phyloP scores from a whole-genome alignment of 225 moss, liverwort and hornwort genomes.

The Lunularia cruciata region DNA sequence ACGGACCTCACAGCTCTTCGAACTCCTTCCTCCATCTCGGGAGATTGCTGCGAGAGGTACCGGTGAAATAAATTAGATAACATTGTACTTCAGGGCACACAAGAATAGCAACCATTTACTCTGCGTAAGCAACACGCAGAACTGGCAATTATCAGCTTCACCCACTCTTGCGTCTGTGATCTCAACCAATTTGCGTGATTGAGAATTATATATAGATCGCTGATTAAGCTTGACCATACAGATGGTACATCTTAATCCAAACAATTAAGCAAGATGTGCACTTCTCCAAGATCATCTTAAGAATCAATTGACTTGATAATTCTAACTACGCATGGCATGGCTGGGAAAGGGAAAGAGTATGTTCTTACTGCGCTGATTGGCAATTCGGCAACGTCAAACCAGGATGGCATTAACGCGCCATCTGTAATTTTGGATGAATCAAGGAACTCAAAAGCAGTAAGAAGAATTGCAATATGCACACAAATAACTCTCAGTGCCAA shows the following conservation, averaged over 20 bases:
- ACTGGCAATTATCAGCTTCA: too few species aligned
- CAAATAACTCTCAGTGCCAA: too few species aligned
- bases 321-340: not conserved
- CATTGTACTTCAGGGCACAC: not conserved
- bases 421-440: constrained; percentile 37
- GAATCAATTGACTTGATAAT: too few species aligned
- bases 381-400: constrained; percentile 86
- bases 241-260: too few species aligned
- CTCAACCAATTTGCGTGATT: too few species aligned
- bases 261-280: not conserved
- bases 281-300: too few species aligned
- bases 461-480: not conserved
- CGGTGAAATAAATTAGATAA: not conserved
- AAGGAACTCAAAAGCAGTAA: not conserved
- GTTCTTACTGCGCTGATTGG: constrained; percentile 61
- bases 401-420: constrained; percentile 71
- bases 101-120: too few species aligned
- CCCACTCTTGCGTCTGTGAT: too few species aligned
- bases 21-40: constrained; percentile 69
- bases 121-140: too few species aligned
- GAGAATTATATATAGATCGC: too few species aligned
- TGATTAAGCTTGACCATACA: too few species aligned
- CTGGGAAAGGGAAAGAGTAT: not conserved
- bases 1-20: constrained; percentile 71
- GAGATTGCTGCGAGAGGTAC: constrained; percentile 56